phyloP scores from a whole-genome alignment of 495 filamentous ascomycete genomes.

The Trichoderma gamsii region DNA sequence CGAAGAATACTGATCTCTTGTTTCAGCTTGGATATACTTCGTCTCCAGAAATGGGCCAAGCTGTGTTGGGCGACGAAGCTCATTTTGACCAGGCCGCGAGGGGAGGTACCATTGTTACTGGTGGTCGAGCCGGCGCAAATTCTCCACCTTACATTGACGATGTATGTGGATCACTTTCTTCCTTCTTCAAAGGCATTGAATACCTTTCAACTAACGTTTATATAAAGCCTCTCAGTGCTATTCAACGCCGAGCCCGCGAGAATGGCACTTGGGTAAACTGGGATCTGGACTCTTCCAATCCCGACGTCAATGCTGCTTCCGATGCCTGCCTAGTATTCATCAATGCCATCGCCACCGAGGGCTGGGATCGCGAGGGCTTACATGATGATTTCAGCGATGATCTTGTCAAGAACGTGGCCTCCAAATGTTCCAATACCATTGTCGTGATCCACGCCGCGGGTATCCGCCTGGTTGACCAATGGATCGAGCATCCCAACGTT shows the following conservation, averaged over 20 bases:
- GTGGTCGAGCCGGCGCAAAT: slow-evolving; percentile 55
- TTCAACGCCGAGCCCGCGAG: slow-evolving; percentile 45
- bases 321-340: slow-evolving; percentile 64
- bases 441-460: slow-evolving; percentile 58
- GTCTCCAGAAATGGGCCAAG: slow-evolving; percentile 28
- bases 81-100: slow-evolving; percentile 30
- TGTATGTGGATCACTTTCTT: background rate
- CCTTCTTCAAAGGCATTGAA: too few species aligned
- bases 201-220: background rate
- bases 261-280: slow-evolving; percentile 51
- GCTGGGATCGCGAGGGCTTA: slow-evolving; percentile 35
- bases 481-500: slow-evolving; percentile 56
- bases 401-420: slow-evolving; percentile 52
- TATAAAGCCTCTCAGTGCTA: slow-evolving; percentile 54
- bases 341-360: slow-evolving; percentile 56
- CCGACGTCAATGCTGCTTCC: slow-evolving; percentile 41
- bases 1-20: slow-evolving; percentile 29
- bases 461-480: slow-evolving; percentile 51
- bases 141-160: slow-evolving; percentile 42
- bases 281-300: slow-evolving; percentile 38
- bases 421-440: slow-evolving; percentile 53
- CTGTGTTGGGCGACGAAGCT: slow-evolving; percentile 24
- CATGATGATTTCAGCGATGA: slow-evolving; percentile 49
- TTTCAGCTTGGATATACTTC: slow-evolving; percentile 30
- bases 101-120: slow-evolving; percentile 50